Conservation (phyloP, 306 rosid genomes). For the Medicago lupulina region DNA sequence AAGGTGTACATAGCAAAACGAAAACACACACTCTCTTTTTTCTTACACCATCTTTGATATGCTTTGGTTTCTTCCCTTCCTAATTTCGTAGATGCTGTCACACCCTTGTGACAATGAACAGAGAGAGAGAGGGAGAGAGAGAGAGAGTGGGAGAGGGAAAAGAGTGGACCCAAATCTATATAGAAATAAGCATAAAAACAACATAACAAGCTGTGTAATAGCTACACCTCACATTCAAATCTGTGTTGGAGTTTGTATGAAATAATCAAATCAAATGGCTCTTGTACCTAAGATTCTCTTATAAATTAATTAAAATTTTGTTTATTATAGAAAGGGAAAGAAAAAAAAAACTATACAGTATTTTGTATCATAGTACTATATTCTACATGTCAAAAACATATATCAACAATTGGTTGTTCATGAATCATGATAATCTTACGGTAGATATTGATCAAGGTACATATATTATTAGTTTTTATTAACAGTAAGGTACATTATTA, state of each 20-base stretch:
- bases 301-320: not conserved
- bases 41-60: not conserved
- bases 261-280: constrained; percentile 52
- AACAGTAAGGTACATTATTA: not conserved
- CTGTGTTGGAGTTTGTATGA: constrained; percentile 70
- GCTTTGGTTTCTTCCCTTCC: constrained; percentile 50
- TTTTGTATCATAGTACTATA: not conserved
- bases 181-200: constrained; percentile 81
- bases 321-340: no score
- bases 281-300: constrained; percentile 69
- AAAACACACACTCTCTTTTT: constrained; percentile 42
- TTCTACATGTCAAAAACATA: not conserved
- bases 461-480: not conserved
- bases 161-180: constrained; percentile 84
- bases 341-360: no score
- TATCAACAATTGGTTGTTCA: constrained; percentile 7
- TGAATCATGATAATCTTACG: constrained; percentile 23
- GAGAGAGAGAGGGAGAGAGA: constrained; percentile 17
- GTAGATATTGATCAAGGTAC: constrained; percentile 21
- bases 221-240: constrained; percentile 82
- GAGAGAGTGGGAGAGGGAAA: constrained; percentile 21
- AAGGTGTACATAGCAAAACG: constrained; percentile 40
- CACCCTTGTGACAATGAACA: constrained; percentile 38
- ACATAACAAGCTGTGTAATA: constrained; percentile 70
- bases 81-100: constrained; percentile 56